Conservation (phyloP, 768 basidiomycete genomes). For the Termitomyces sp. region DNA sequence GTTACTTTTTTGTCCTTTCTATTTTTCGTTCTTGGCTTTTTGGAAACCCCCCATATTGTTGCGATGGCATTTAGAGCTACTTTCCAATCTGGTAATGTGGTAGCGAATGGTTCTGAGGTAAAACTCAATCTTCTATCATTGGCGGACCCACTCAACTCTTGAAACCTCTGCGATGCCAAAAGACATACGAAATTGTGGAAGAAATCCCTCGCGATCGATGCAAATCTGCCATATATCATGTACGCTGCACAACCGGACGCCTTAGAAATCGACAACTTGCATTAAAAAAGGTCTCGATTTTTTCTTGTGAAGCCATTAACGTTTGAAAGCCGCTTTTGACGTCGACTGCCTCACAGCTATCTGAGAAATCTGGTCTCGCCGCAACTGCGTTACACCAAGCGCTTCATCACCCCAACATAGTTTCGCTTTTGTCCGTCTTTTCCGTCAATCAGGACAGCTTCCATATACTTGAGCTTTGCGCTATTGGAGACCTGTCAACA, state of each 20-base stretch:
- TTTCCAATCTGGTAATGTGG: constrained; percentile 2
- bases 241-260: constrained; percentile 41
- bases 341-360: not conserved
- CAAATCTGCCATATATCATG: constrained; percentile 32
- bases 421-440: constrained; percentile 42
- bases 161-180: constrained; percentile 18
- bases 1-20: not conserved
- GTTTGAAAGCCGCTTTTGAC: not conserved
- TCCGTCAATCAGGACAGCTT: constrained; percentile 25
- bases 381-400: constrained; percentile 32
- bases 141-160: not conserved
- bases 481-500: constrained; percentile 32
- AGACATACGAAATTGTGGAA: constrained; percentile 34
- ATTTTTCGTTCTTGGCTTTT: not conserved
- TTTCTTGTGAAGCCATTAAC: not conserved
- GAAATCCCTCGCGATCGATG: constrained; percentile 26
- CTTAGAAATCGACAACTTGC: constrained; percentile 39
- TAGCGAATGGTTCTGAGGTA: constrained; percentile 20
- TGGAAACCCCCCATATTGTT: not conserved
- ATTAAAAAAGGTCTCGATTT: constrained; percentile 35
- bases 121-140: not conserved
- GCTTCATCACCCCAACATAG: constrained; percentile 47
- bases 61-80: not conserved
- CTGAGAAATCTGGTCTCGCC: constrained; percentile 5
- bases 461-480: constrained; percentile 45